Base-by-base conservation (phyloP, 169 alveolate genomes). In the Cryptosporidium xiaoi region DNA sequence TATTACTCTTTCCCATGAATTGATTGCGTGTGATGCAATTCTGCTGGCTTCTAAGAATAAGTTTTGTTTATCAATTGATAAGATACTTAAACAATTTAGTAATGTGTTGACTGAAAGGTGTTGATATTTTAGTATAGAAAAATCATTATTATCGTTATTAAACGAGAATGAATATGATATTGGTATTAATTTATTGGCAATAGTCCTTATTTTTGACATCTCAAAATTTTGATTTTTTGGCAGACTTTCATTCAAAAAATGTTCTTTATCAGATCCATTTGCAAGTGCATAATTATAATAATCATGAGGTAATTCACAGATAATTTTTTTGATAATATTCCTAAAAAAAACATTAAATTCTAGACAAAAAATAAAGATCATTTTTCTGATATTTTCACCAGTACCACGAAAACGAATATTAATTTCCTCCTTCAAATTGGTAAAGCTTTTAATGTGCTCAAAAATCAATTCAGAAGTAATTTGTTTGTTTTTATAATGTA, bases 41-140 rank as follows among this genome's bases (percentile, higher is more conserved):
- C 29, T 62, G 18, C 48, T 44, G 3, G 34, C 64, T 34, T 44
- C 58, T 6, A 71, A 71, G 40, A 44, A 44, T 46, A 77, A 27
- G 15, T 64, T 46, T 55, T 18, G 33, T 24, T 33, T 5, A 58
- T 77, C 64, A 3, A 65, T 44, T 60, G 87, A 77, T 40, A 77
- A 71, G 20, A 62, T 46, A 36, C 36, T 44, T 12, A 77, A 34
- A 46, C 77, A 77, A 62, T 77, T 40, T 18, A 77, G 10, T 18
- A 77, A 27, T 12, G 87, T 18, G 56, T 55, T 58, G 7, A 62
- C 13, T 16, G 87, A 77, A 12, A 60, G 36, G 36, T 77, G 33
- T 46, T 60, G 87, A 33, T 62, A 24, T 31, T 18, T 48, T 7
- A 5, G n/a, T 24, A 77, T 77, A 10, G n/a, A 36, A 46, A 48